Evolutionary conservation across 2,329 filamentous ascomycete genomes (phyloP).

Genomic region (Cladosporium velox): DNA sequence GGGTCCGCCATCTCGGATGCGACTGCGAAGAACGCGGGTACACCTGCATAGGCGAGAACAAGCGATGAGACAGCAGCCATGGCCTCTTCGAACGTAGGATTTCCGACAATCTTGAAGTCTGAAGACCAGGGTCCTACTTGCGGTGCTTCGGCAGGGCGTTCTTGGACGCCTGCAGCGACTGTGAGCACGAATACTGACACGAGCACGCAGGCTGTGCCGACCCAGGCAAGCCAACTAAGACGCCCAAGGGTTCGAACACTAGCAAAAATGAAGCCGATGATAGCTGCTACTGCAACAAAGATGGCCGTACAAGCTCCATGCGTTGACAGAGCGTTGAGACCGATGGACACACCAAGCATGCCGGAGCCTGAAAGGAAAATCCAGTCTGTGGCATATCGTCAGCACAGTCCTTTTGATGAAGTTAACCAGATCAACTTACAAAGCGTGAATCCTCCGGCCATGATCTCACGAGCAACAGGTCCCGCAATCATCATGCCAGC

Average conservation of each 20-base stretch:
- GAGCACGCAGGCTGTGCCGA: conserved; percentile 59
- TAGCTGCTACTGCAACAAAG: conserved; percentile 40
- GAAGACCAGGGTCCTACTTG: conserved; percentile 59
- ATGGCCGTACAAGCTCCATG: conserved; percentile 61
- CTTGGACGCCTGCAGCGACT: conserved; percentile 54
- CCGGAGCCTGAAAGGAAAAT: conserved; percentile 45
- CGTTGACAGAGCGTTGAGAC: conserved; percentile 59
- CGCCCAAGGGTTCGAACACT: conserved; percentile 26
- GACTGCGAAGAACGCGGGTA: conserved; percentile 62
- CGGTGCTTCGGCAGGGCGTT: conserved; percentile 61
- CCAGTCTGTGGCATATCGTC: conserved; percentile 19
- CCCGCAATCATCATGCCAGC: conserved; percentile 58
- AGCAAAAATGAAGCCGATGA: conserved; percentile 25
- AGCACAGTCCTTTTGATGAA: neutral
- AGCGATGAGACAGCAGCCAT: conserved; percentile 17
- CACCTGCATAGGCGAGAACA: conserved; percentile 58
- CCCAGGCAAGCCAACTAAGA: conserved; percentile 60
- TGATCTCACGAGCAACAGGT: conserved; percentile 51
- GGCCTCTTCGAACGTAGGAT: conserved; percentile 59
- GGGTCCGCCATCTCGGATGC: conserved; percentile 65
- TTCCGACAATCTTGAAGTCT: conserved; percentile 55
- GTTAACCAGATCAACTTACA: conserved; percentile 29
- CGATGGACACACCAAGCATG: conserved; percentile 60
- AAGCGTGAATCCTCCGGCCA: conserved; percentile 44
- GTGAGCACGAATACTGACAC: conserved; percentile 48